Evolutionary conservation across 495 filamentous ascomycete species (phyloP).

Genomic region (Margaritispora aquatica): DNA sequence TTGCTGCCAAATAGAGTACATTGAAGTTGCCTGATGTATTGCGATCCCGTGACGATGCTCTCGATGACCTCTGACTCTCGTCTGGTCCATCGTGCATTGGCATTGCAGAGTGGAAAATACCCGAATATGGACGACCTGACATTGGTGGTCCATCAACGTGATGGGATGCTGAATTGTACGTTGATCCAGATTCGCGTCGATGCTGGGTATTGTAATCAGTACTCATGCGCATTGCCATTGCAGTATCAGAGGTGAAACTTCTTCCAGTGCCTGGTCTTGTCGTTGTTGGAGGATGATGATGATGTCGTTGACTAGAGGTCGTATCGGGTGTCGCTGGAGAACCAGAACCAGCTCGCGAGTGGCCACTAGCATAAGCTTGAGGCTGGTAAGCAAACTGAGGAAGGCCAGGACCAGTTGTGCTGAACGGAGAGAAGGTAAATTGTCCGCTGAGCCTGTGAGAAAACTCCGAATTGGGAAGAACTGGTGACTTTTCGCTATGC

Average conservation of each 20-base stretch:
- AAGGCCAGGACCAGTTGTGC: slow-evolving; percentile 38
- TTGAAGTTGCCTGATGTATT: slow-evolving; percentile 37
- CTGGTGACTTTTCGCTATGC: slow-evolving; percentile 59
- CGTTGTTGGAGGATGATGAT: slow-evolving; percentile 23
- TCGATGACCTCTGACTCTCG: slow-evolving; percentile 35
- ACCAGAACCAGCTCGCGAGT: slow-evolving; percentile 30
- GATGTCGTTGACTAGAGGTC: slow-evolving; percentile 23
- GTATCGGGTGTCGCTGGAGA: slow-evolving; percentile 39
- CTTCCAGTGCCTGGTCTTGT: slow-evolving; percentile 44
- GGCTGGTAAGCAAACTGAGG: slow-evolving; percentile 42
- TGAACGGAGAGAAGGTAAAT: slow-evolving; percentile 45
- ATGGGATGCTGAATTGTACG: slow-evolving; percentile 11
- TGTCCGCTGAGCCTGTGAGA: slow-evolving; percentile 47
- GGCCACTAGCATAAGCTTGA: slow-evolving; percentile 37
- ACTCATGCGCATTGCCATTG: slow-evolving; percentile 16
- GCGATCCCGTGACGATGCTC: slow-evolving; percentile 45
- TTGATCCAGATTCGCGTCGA: slow-evolving; percentile 29
- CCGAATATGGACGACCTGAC: slow-evolving; percentile 44
- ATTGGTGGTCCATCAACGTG: slow-evolving; percentile 22
- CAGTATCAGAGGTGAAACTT: slow-evolving; percentile 37
- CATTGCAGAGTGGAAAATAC: slow-evolving; percentile 79
- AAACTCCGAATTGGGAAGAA: slow-evolving; percentile 50
- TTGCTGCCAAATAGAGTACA: slow-evolving; percentile 82
- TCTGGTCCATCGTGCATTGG: slow-evolving; percentile 64
- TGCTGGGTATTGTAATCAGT: slow-evolving; percentile 43